These are phyloP conservation scores for Pleodorina starrii DNA, from an alignment of 139 green algal genomes.

Conservation along the genomic window DNA sequence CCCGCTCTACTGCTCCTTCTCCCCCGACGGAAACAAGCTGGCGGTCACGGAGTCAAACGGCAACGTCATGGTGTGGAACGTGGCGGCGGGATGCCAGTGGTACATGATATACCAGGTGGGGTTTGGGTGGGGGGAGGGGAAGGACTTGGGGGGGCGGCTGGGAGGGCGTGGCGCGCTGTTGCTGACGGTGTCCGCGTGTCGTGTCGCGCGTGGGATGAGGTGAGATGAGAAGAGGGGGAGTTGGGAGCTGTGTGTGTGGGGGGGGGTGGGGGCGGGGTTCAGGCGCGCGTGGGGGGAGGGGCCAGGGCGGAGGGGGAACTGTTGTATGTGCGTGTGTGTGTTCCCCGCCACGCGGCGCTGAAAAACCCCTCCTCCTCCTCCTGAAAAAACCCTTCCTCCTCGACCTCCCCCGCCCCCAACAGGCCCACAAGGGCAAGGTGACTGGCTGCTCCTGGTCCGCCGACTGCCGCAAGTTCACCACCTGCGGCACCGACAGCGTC, in stretches of 20 bases:
- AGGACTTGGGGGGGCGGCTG: neutral
- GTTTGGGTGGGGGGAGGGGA: neutral
- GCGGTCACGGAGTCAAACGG: slow-evolving; percentile 64
- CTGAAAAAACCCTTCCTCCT: too few species aligned
- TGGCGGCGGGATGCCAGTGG: slow-evolving; percentile 64
- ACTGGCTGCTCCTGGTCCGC: slow-evolving; percentile 59
- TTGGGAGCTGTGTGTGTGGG: too few species aligned
- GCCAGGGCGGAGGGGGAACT: too few species aligned
- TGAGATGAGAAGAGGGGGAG: too few species aligned
- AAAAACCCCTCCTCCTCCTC: too few species aligned
- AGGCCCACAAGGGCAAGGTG: slow-evolving; percentile 60
- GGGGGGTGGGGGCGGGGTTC: too few species aligned
- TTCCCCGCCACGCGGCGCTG: too few species aligned
- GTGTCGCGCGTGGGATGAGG: too few species aligned
- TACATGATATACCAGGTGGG: slow-evolving; percentile 51
- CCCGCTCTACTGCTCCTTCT: slow-evolving; percentile 65
- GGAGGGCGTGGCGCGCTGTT: neutral
- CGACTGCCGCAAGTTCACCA: slow-evolving; percentile 63
- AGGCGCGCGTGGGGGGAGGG: too few species aligned
- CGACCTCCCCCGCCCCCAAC: too few species aligned
- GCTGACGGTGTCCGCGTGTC: neutral
- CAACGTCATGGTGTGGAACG: slow-evolving; percentile 68
- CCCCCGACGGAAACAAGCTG: slow-evolving; percentile 65
- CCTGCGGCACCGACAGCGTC: slow-evolving; percentile 50
- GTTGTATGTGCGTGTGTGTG: too few species aligned